phyloP scores from a whole-genome alignment of 306 rosid genomes.

The Glycyrrhiza uralensis region DNA sequence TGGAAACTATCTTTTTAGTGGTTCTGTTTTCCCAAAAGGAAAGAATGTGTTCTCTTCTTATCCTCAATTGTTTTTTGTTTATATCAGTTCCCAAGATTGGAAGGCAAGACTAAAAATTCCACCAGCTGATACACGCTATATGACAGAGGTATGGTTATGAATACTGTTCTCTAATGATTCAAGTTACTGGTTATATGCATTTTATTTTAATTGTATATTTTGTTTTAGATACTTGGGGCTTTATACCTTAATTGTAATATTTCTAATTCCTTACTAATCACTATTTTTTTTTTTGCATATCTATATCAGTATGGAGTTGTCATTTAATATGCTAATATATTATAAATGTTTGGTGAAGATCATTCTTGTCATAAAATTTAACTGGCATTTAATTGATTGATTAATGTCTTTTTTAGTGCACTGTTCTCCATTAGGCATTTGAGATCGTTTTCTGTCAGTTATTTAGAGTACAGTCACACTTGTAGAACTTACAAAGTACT shows the following conservation, averaged over 20 bases:
- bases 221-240: not conserved
- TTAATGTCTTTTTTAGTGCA: not conserved
- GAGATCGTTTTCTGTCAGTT: not conserved
- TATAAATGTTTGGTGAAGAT: not conserved
- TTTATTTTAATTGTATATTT: slow-evolving; percentile 5
- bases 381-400: not conserved
- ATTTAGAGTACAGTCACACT: not conserved
- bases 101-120: slow-evolving; percentile 85
- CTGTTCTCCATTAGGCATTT: not conserved
- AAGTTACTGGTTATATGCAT: not conserved
- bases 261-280: not conserved
- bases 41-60: not conserved
- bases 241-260: not conserved
- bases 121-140: slow-evolving; percentile 76
- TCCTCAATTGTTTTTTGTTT: not conserved
- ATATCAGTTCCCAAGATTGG: slow-evolving; percentile 88
- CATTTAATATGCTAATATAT: not conserved
- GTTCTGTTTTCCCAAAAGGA: not conserved
- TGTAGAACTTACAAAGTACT: not conserved
- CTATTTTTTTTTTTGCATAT: not conserved
- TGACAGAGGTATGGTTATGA: slow-evolving; percentile 67
- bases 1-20: not conserved
- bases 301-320: not conserved
- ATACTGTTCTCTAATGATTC: slow-evolving; percentile 9
- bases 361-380: not conserved